Conservation (phyloP, 2,329 filamentous ascomycete species). For the Aspergillus melleus region DNA sequence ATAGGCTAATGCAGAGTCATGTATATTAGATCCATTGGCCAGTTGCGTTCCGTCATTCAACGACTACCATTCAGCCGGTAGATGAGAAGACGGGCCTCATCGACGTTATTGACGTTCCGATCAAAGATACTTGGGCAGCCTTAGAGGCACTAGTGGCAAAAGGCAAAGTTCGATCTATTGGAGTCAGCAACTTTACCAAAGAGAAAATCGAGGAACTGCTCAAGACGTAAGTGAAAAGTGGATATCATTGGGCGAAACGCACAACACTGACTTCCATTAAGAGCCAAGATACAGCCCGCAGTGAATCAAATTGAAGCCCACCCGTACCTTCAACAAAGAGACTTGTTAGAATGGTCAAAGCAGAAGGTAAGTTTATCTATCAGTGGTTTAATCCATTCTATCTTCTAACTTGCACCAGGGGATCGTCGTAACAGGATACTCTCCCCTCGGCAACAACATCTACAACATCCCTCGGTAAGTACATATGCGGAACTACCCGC, state of each 20-base stretch:
- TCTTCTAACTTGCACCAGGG: not conserved
- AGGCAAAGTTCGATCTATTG: constrained; percentile 65
- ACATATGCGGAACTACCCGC: not conserved
- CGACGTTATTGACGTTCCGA: constrained; percentile 19
- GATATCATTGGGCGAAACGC: not conserved
- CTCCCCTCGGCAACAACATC: constrained; percentile 47
- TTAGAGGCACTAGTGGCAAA: constrained; percentile 57
- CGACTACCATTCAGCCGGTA: constrained; percentile 16
- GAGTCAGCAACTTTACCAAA: constrained; percentile 68
- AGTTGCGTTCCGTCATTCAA: constrained; percentile 23
- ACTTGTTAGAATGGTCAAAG: constrained; percentile 24
- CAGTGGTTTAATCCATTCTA: too few relatives aligned
- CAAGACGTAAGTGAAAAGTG: constrained; percentile 13
- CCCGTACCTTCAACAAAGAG: constrained; percentile 31
- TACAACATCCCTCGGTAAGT: constrained; percentile 18
- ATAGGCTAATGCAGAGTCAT: not conserved
- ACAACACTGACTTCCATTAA: not conserved
- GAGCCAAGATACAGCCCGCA: constrained; percentile 25
- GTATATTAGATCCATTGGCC: constrained; percentile 42
- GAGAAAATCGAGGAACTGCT: constrained; percentile 43
- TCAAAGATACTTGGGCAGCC: constrained; percentile 57
- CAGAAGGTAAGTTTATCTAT: constrained; percentile 12
- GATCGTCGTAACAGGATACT: constrained; percentile 50
- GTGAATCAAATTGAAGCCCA: constrained; percentile 25
- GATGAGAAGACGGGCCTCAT: constrained; percentile 21